Evolutionary conservation across 2,329 filamentous ascomycete genomes (phyloP).

Genomic region (Aspergillus aculeatus): DNA sequence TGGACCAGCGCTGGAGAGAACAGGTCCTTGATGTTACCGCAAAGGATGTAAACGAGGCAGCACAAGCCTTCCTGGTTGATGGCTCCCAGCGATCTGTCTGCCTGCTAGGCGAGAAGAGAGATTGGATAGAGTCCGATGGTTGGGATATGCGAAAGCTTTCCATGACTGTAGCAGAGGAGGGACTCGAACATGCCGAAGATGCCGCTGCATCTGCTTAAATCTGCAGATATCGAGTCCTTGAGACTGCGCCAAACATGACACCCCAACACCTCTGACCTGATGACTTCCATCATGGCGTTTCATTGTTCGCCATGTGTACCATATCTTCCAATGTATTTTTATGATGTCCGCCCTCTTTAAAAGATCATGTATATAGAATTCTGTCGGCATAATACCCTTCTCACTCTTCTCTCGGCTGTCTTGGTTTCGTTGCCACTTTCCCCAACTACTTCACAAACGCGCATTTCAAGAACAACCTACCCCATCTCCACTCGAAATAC

Average conservation of each 20-base stretch:
- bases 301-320: background rate
- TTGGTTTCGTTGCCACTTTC: constrained; percentile 8
- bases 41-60: constrained; percentile 75
- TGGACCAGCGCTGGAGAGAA: constrained; percentile 82
- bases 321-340: constrained; percentile 15
- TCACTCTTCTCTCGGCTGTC: constrained; percentile 9
- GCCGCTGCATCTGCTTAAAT: constrained; percentile 27
- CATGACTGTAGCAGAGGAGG: constrained; percentile 48
- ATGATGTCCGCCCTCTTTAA: constrained; percentile 15
- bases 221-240: background rate
- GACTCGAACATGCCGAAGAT: constrained; percentile 14
- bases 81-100: constrained; percentile 61
- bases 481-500: constrained; percentile 49
- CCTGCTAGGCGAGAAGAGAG: constrained; percentile 79
- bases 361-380: constrained; percentile 22
- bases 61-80: constrained; percentile 77
- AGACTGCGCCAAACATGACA: background rate
- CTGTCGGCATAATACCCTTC: constrained; percentile 22
- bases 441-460: constrained; percentile 8
- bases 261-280: background rate
- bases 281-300: background rate
- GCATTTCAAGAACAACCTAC: constrained; percentile 47
- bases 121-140: constrained; percentile 65
- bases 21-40: constrained; percentile 81
- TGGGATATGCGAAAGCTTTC: constrained; percentile 78